Evolutionary conservation across 306 rosid species (phyloP).

Genomic region (Sindora glabra): DNA sequence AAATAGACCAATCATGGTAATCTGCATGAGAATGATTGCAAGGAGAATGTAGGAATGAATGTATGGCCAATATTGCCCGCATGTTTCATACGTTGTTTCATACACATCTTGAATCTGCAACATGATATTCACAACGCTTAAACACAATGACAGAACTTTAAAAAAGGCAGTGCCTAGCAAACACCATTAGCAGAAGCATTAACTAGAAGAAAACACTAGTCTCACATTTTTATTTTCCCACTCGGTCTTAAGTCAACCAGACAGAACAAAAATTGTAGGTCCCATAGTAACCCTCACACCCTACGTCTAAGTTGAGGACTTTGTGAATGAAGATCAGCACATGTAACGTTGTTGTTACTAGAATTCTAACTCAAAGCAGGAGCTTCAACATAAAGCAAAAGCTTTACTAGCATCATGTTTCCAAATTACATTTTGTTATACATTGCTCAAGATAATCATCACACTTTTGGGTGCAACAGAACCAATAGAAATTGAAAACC

Average conservation of each 20-base stretch:
- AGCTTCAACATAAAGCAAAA: too few relatives aligned
- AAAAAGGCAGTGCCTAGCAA: background rate
- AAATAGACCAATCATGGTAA: slow-evolving; percentile 87
- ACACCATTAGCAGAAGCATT: background rate
- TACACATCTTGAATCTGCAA: slow-evolving; percentile 85
- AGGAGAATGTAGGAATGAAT: slow-evolving; percentile 72
- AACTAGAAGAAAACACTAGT: too few relatives aligned
- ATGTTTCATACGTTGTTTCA: slow-evolving; percentile 63
- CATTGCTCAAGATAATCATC: background rate
- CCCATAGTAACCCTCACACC: too few relatives aligned
- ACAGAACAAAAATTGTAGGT: too few relatives aligned
- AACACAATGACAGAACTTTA: background rate
- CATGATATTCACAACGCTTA: background rate
- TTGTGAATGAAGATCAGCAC: too few relatives aligned
- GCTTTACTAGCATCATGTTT: background rate
- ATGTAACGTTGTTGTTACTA: too few relatives aligned
- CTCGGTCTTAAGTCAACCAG: too few relatives aligned
- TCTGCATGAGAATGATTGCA: slow-evolving; percentile 75
- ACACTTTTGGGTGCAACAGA: background rate
- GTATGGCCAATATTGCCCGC: slow-evolving; percentile 85
- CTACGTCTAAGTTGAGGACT: too few relatives aligned
- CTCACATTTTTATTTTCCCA: too few relatives aligned
- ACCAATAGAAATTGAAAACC: too few relatives aligned
- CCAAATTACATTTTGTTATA: background rate
- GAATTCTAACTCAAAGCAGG: too few relatives aligned